These are phyloP conservation scores for Rubia yunnanensis DNA, from an alignment of 257 asterid genomes.

Conservation along the genomic window DNA sequence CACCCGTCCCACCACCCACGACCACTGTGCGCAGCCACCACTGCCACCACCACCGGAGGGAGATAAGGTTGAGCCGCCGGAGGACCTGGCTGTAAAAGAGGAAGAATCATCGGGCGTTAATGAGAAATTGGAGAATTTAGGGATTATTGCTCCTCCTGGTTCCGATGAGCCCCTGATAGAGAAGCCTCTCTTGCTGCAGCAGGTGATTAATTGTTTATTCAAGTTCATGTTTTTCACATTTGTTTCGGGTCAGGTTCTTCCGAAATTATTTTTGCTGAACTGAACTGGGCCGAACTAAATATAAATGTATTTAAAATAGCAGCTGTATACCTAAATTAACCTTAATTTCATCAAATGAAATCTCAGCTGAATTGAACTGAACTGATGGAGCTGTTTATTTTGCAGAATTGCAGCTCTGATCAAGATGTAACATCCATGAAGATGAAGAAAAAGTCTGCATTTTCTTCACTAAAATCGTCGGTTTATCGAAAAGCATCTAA, in stretches of 20 bases:
- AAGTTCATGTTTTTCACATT: background rate
- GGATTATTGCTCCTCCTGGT: constrained; percentile 25
- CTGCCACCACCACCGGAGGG: constrained; percentile 4
- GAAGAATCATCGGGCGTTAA: constrained; percentile 10
- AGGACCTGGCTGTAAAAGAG: constrained; percentile 5
- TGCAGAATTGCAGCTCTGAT: constrained; percentile 30
- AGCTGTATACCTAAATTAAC: too few relatives aligned
- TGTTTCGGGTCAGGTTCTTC: too few relatives aligned
- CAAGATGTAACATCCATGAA: constrained; percentile 38
- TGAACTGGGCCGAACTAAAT: too few relatives aligned
- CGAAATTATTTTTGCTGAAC: too few relatives aligned
- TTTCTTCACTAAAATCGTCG: constrained; percentile 44
- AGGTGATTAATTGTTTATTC: constrained; percentile 26
- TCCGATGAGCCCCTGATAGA: constrained; percentile 49
- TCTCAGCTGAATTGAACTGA: too few relatives aligned
- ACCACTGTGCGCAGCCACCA: constrained; percentile 7
- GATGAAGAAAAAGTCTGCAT: constrained; percentile 45
- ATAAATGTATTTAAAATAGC: too few relatives aligned
- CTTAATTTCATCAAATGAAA: too few relatives aligned
- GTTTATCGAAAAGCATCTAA: constrained; percentile 35
- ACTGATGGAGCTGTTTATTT: background rate
- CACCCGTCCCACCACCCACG: constrained; percentile 9
- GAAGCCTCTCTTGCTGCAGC: constrained; percentile 55
- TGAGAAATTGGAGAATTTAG: constrained; percentile 25
- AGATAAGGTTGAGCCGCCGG: constrained; percentile 4